Conservation (phyloP, 805 yeast species). For the Nakazawaea ishiwadae region DNA sequence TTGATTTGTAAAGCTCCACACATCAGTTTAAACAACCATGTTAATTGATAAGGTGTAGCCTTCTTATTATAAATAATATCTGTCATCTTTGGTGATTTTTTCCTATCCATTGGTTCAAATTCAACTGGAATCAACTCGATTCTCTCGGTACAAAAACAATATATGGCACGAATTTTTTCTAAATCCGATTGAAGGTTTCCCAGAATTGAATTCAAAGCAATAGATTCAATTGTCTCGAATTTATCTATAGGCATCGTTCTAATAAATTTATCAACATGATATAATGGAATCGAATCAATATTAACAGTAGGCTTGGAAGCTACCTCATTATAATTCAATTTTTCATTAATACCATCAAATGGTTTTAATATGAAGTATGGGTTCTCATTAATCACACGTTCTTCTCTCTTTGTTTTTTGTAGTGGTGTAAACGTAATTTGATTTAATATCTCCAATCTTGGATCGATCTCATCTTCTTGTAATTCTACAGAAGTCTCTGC, state of each 20-base stretch:
- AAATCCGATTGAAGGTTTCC: conserved; percentile 46
- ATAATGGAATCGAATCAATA: conserved; percentile 23
- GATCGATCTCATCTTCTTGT: conserved; percentile 32
- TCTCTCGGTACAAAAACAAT: conserved; percentile 56
- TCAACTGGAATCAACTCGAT: conserved; percentile 33
- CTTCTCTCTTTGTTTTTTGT: conserved; percentile 69
- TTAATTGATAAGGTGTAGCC: conserved; percentile 54
- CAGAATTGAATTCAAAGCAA: conserved; percentile 49
- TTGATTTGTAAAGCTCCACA: conserved; percentile 66
- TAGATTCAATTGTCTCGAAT: conserved; percentile 46
- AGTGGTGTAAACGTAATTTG: conserved; percentile 45
- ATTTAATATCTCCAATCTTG: conserved; percentile 44
- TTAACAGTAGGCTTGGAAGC: conserved; percentile 15
- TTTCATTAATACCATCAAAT: conserved; percentile 35
- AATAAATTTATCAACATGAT: conserved; percentile 40
- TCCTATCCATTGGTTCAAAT: conserved; percentile 27
- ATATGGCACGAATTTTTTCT: conserved; percentile 64
- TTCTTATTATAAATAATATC: conserved; percentile 23
- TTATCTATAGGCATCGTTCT: conserved; percentile 31
- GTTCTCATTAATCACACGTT: conserved; percentile 54
- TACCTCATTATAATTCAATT: conserved; percentile 44
- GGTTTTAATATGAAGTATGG: conserved; percentile 65
- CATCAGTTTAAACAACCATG: conserved; percentile 70
- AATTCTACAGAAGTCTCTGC: conserved; percentile 3
- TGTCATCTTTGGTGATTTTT: conserved; percentile 22